phyloP scores from a whole-genome alignment of 2,329 filamentous ascomycete species.

The Microascus cirrosus region DNA sequence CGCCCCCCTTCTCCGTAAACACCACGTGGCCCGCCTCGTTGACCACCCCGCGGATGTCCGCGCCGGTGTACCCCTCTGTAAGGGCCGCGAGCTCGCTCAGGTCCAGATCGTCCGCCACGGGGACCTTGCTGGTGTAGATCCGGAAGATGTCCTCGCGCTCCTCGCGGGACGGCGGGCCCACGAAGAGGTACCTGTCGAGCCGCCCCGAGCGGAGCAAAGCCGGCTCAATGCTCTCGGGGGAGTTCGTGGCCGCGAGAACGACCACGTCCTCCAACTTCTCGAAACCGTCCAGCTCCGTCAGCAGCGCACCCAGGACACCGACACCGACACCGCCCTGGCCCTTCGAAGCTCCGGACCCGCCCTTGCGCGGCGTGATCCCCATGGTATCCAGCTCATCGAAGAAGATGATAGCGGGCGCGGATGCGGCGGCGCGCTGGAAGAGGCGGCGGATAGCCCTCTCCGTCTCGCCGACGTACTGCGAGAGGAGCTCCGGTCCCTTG shows the following conservation, averaged over 20 bases:
- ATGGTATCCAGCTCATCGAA: slow-evolving; percentile 96
- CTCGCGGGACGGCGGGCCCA: slow-evolving; percentile 64
- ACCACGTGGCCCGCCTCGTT: slow-evolving; percentile 4
- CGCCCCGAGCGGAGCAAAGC: slow-evolving; percentile 78
- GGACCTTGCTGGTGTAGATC: slow-evolving; percentile 52
- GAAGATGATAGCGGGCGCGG: slow-evolving; percentile 86
- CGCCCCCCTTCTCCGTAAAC: slow-evolving; percentile 3
- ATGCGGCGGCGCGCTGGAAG: slow-evolving; percentile 76
- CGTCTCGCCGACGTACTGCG: slow-evolving; percentile 95
- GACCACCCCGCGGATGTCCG: slow-evolving; percentile 47
- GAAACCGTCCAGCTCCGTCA: slow-evolving; percentile 95
- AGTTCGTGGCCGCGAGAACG: slow-evolving; percentile 84
- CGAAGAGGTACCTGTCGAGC: slow-evolving; percentile 76
- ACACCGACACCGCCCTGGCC: slow-evolving; percentile 43
- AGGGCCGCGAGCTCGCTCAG: slow-evolving; percentile 47
- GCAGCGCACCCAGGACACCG: slow-evolving; percentile 77
- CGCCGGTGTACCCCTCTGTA: slow-evolving; percentile 74
- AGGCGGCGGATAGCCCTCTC: slow-evolving; percentile 77
- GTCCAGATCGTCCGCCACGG: slow-evolving; percentile 53
- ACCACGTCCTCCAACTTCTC: slow-evolving; percentile 74
- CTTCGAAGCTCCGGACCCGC: slow-evolving; percentile 28
- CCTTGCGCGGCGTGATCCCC: slow-evolving; percentile 35
- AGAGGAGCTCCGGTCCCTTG: slow-evolving; percentile 85
- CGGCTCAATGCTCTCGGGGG: slow-evolving; percentile 74
- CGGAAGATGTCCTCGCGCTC: slow-evolving; percentile 68